Evolutionary conservation across 139 green algal genomes (phyloP), one percentile per base, ranked within the genome.

Genomic region (Chlorella sorokiniana): DNA sequence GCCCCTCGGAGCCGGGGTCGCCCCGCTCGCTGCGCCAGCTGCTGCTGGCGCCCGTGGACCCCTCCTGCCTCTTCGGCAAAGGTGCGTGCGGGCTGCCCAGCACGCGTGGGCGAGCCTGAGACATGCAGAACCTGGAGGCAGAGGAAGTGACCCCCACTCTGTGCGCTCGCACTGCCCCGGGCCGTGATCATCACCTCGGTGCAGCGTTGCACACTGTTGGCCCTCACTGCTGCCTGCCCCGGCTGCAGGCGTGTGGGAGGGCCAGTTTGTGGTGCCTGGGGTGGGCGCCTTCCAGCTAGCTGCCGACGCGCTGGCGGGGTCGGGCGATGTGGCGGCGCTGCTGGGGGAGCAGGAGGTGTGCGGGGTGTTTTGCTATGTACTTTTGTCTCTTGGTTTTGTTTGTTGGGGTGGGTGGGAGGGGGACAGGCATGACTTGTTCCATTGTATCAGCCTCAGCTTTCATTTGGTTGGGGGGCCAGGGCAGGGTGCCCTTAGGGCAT

Each of bases 251-350:
- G 70, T 83, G 63, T 88, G 84, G 84, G 41, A 83, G 74, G 79
- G 79, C 1, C 45, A 67, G 38, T 75, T 86, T 23, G 44, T 61
- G 27, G 51, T 88, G 52, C 84, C 84, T 25, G 78, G 78, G 42
- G 51, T 25, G 22, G 84, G 84, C 14, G 74, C 54, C 51, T 72
- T 75, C 38, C 77, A 56, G 77, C 61, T 83, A 20, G 29, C 45
- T 1, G 79, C 64, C 23, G 80, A 85, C 71, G 79, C 73, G 35
- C 37, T 88, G 54, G 79, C 64, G 18, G 84, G 84, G 18, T 42
- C 40, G 41, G 78, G 48, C 14, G 79, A 85, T 35, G 37, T 84
- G 51, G 83, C 65, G 59, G 72, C 61, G 5, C 35, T 86, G 52
- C 65, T 88, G 54, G 78, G 79, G 20, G 63, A 75, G 5, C 69